Percentiles rank a stretch among this genome's conserved stretches.
Conservation (phyloP, 2,329 filamentous ascomycete species). For the Fusarium mangiferae region DNA sequence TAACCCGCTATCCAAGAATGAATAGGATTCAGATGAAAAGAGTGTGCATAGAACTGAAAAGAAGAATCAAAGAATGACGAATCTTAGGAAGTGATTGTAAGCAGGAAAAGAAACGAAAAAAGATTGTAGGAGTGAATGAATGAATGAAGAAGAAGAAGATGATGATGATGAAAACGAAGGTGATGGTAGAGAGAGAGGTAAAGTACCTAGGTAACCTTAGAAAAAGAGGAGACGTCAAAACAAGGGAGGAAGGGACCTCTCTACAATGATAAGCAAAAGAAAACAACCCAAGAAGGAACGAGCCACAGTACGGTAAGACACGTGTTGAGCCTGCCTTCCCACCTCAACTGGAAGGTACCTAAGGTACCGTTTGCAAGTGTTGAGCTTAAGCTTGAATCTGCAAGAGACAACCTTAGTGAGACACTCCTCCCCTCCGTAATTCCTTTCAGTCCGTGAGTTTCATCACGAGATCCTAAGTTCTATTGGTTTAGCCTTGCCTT, state of each 20-base stretch:
- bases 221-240: neutral
- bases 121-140: slow-evolving; percentile 16
- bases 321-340: slow-evolving; percentile 1
- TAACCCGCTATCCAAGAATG: slow-evolving; percentile 22
- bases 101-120: neutral
- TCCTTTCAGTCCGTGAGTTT: neutral
- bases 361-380: neutral
- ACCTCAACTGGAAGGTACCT: neutral
- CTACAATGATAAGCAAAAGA: neutral
- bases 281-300: slow-evolving; percentile 1
- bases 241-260: neutral
- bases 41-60: slow-evolving; percentile 18
- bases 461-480: neutral
- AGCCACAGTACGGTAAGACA: neutral
- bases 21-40: slow-evolving; percentile 25
- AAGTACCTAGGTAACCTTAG: neutral
- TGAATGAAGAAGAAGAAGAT: neutral
- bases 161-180: neutral
- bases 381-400: neutral
- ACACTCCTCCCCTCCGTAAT: slow-evolving; percentile 2
- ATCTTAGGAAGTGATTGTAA: slow-evolving; percentile 21
- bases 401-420: neutral
- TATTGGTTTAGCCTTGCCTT: neutral
- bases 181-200: neutral
- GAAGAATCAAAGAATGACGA: slow-evolving; percentile 16